Evolutionary conservation across 2,329 filamentous ascomycete species (phyloP), one percentile per base, ranked within the genome.

Genomic region (Keithomyces neogunnii): DNA sequence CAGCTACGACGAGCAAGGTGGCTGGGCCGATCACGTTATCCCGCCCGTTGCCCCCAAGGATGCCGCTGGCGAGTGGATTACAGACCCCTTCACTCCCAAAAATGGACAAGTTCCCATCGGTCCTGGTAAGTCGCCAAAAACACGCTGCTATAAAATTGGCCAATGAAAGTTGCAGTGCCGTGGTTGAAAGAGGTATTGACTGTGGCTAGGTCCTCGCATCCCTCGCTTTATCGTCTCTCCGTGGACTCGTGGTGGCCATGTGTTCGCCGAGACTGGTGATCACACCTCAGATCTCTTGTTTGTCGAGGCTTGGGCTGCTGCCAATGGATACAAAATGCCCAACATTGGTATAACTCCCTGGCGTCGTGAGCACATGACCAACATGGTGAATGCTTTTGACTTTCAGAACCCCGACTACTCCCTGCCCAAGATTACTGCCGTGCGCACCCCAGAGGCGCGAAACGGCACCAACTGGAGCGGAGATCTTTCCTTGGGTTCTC

Each of bases 201-300:
- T 11, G 33, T 8, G 5, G 8, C 33, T 26, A 61, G 63, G 63
- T 28, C 71, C 74, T 57, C 74, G 76, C 10, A 63, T 75, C 3
- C 75, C 76, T 0, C 74, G 77, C 55, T 74, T 73, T 55, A 76
- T 79, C 59, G 66, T 79, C 48, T 78, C 76, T 1, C 76, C 76
- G 0, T 79, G 73, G 70, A 79, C 75, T 1, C 72, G 75, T 5
- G 75, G 75, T 29, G 72, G 71, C 11, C 67, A 76, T 30, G 74
- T 79, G 3, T 78, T 78, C 55, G 76, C 73, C 5, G 76, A 79
- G 61, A 70, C 71, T 28, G 69, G 70, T 6, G 76, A 79, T 55
- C 76, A 79, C 60, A 76, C 70, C 49, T 78, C 75, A 0, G 75
- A 78, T 51, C 75, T 78, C 32, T 62, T 76, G 52, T 78, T 79